These are phyloP conservation scores for Brassica hybrid DNA, from an alignment of 441 rosid genomes.

Conservation along the genomic window DNA sequence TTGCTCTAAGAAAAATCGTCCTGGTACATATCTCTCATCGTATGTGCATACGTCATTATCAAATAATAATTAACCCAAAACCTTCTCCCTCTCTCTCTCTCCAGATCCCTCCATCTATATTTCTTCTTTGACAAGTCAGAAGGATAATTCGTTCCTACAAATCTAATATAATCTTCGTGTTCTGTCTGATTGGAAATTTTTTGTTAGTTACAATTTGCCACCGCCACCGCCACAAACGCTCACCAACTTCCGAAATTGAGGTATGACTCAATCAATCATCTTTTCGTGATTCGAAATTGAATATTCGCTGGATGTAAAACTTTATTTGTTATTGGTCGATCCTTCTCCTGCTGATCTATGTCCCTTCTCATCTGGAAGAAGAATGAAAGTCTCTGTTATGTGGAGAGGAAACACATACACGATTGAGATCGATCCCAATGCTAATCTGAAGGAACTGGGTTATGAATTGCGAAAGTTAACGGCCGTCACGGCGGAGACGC, in stretches of 20 bases:
- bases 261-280: not conserved
- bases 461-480: constrained; percentile 73
- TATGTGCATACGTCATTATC: too few species aligned
- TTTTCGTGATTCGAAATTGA: not conserved
- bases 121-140: not conserved
- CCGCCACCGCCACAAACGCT: not conserved
- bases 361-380: constrained; percentile 36
- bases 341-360: not conserved
- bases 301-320: not conserved
- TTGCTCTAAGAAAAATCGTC: too few species aligned
- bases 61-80: too few species aligned
- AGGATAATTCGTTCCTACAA: not conserved
- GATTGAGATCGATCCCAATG: constrained; percentile 55
- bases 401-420: constrained; percentile 84
- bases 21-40: too few species aligned
- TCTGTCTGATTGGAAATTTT: not conserved
- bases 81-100: too few species aligned
- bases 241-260: not conserved
- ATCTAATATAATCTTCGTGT: not conserved
- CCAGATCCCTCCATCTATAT: not conserved
- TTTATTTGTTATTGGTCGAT: constrained; percentile 3
- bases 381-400: constrained; percentile 50
- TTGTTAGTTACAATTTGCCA: not conserved
- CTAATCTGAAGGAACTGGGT: constrained; percentile 75
- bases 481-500: constrained; percentile 71